Percentiles rank a stretch among this genome's conserved stretches.
Evolutionary conservation across 371 early-diverging fungal genomes (phyloP).

Genomic region (Syncephalastrum monosporum): DNA sequence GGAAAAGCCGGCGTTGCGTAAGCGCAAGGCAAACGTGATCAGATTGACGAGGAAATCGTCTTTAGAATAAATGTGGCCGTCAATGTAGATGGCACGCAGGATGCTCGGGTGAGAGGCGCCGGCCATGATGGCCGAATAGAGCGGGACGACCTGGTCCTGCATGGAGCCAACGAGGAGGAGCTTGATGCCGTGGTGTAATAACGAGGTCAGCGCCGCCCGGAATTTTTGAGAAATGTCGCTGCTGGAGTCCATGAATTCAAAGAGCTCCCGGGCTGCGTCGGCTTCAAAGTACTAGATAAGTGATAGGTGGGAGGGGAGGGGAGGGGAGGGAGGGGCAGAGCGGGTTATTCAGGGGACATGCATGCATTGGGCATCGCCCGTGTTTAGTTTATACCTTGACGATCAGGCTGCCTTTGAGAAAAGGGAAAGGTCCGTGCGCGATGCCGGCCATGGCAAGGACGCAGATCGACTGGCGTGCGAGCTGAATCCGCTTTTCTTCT

Average conservation of each 20-base stretch:
- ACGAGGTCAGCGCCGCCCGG: conserved; percentile 63
- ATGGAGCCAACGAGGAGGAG: conserved; percentile 73
- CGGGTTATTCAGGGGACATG: neutral
- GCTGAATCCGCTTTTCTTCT: conserved; percentile 68
- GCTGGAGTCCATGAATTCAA: conserved; percentile 86
- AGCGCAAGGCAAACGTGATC: conserved; percentile 76
- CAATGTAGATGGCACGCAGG: conserved; percentile 88
- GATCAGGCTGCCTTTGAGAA: conserved; percentile 76
- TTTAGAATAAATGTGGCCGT: conserved; percentile 69
- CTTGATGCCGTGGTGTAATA: conserved; percentile 70
- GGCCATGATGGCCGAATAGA: conserved; percentile 94
- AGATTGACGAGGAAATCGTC: conserved; percentile 89
- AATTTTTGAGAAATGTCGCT: conserved; percentile 69
- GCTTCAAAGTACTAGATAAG: conserved; percentile 77
- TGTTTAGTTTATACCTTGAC: conserved; percentile 52
- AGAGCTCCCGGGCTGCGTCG: conserved; percentile 89
- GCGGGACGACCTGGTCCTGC: conserved; percentile 96
- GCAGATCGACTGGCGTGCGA: conserved; percentile 66
- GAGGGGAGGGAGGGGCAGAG: neutral
- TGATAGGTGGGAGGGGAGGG: no score
- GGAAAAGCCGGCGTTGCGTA: conserved; percentile 83
- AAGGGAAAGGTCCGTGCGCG: conserved; percentile 88
- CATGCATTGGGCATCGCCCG: neutral
- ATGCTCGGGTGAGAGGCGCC: conserved; percentile 86
- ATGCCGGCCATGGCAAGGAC: conserved; percentile 94